Evolutionary conservation across 345 rosid species (phyloP).

Genomic region (Luvunga scandens): DNA sequence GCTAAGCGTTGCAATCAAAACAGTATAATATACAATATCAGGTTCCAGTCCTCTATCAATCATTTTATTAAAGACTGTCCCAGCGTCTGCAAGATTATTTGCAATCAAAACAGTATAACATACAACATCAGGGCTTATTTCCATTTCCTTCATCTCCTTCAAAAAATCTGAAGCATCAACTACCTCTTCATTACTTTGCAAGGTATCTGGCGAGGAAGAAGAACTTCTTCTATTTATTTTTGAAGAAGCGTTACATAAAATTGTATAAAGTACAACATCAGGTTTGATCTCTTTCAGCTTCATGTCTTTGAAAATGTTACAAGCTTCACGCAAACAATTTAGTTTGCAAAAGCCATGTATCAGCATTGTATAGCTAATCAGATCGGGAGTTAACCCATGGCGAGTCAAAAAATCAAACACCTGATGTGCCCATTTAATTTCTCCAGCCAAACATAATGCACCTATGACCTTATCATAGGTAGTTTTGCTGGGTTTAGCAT

Average conservation of each 20-base stretch:
- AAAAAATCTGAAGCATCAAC: conserved; percentile 26
- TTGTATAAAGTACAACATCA: conserved; percentile 63
- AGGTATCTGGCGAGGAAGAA: neutral
- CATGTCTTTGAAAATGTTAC: conserved; percentile 52
- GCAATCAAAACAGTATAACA: conserved; percentile 67
- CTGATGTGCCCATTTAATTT: conserved; percentile 35
- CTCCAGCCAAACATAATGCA: conserved; percentile 38
- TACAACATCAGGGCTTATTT: conserved; percentile 51
- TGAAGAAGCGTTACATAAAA: conserved; percentile 46
- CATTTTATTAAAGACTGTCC: conserved; percentile 41
- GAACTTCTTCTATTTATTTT: conserved; percentile 23
- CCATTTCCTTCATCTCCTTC: conserved; percentile 38
- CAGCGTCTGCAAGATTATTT: conserved; percentile 43
- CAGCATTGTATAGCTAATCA: conserved; percentile 62
- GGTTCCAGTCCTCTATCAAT: conserved; percentile 58
- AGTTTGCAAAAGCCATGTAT: conserved; percentile 56
- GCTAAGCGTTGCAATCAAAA: no score
- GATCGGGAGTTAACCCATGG: conserved; percentile 46
- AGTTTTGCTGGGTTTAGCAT: conserved; percentile 39
- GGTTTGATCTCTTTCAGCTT: conserved; percentile 60
- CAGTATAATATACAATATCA: conserved; percentile 32
- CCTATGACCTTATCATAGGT: conserved; percentile 53
- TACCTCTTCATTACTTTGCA: neutral
- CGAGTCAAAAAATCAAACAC: conserved; percentile 34
- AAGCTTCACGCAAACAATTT: conserved; percentile 40